Evolutionary conservation across 352 stramenopile species (phyloP).

Genomic region (Phytophthora tubulina): DNA sequence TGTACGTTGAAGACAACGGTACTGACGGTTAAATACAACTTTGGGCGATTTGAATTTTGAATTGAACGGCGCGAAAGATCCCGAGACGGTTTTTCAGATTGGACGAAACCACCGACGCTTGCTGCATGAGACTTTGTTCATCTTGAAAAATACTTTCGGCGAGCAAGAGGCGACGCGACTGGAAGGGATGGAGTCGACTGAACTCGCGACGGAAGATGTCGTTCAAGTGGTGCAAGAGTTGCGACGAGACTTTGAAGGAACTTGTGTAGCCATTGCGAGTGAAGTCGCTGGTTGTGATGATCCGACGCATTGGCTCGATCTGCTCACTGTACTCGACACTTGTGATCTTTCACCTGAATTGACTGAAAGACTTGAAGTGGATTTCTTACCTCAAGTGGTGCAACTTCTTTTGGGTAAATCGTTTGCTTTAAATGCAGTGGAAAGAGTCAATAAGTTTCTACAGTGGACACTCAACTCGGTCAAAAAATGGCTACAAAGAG

Average conservation of each 20-base stretch:
- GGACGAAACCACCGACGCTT: conserved; percentile 29
- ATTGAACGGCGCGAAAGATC: conserved; percentile 15
- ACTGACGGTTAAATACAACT: not conserved
- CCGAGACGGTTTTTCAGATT: not conserved
- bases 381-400: conserved; percentile 68
- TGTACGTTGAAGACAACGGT: conserved; percentile 8
- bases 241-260: conserved; percentile 60
- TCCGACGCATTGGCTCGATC: conserved; percentile 40
- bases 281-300: conserved; percentile 50
- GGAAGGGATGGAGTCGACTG: conserved; percentile 18
- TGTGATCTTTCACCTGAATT: conserved; percentile 36
- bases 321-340: conserved; percentile 30
- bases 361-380: conserved; percentile 52
- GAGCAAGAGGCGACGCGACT: too few relatives aligned
- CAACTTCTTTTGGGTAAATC: conserved; percentile 57
- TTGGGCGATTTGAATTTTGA: conserved; percentile 5
- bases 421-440: conserved; percentile 42
- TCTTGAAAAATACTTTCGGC: not conserved
- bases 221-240: conserved; percentile 42
- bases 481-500: conserved; percentile 40
- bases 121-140: not conserved
- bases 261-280: conserved; percentile 51
- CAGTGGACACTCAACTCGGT: conserved; percentile 52
- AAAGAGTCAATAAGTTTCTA: conserved; percentile 58
- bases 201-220: conserved; percentile 13